phyloP scores from a whole-genome alignment of 768 basidiomycete genomes.

The Podaxis pistillaris region DNA sequence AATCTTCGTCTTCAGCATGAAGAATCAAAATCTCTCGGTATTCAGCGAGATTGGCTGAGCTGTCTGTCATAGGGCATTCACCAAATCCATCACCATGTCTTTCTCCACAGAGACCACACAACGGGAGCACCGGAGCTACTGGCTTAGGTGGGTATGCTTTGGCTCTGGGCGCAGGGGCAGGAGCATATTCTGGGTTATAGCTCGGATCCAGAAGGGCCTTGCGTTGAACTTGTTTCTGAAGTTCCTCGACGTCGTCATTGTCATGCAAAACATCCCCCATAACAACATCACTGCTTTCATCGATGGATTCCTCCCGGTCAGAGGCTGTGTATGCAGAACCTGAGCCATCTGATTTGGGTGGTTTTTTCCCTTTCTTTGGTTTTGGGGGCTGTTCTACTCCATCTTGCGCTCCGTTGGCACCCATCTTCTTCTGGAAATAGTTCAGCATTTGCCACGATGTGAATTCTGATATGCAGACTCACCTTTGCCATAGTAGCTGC shows the following conservation, averaged over 20 bases:
- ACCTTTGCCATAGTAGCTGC: conserved; percentile 64
- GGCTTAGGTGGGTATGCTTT: conserved; percentile 19
- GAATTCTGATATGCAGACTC: not conserved
- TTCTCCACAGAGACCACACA: conserved; percentile 64
- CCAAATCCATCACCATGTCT: conserved; percentile 41
- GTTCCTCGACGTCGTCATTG: conserved; percentile 10
- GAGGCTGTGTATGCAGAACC: conserved; percentile 34
- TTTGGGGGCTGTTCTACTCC: conserved; percentile 8
- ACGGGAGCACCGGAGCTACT: conserved; percentile 14
- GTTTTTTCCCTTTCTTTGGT: conserved; percentile 19
- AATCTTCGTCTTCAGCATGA: conserved; percentile 64
- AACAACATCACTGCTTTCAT: conserved; percentile 18
- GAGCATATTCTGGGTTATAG: not conserved
- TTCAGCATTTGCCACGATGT: not conserved
- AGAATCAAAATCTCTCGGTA: conserved; percentile 67
- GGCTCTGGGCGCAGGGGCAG: conserved; percentile 10
- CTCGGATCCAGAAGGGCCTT: not conserved
- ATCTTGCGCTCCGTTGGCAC: conserved; percentile 15
- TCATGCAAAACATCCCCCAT: conserved; percentile 19
- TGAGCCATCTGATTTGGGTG: conserved; percentile 24
- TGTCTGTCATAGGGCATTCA: conserved; percentile 64
- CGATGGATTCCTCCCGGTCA: conserved; percentile 24
- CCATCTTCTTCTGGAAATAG: conserved; percentile 27
- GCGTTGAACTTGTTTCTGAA: conserved; percentile 19
- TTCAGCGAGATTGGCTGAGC: conserved; percentile 63